Evolutionary conservation across 768 basidiomycete species (phyloP).

Genomic region (Cyclocybe cylindracea): DNA sequence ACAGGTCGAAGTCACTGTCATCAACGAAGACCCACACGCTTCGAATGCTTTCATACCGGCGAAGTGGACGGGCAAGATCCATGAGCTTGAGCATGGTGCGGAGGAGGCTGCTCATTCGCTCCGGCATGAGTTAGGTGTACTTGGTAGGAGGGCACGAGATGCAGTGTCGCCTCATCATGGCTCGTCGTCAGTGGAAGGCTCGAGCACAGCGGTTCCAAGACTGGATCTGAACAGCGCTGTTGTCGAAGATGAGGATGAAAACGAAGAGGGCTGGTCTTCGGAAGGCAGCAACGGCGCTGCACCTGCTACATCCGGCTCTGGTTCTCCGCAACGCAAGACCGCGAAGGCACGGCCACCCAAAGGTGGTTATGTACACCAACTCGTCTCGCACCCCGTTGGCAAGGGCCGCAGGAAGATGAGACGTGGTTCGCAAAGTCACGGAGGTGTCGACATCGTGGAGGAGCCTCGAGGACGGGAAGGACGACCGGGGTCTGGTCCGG

Average conservation of each 20-base stretch:
- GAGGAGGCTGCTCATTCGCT: constrained; percentile 21
- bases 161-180: constrained; percentile 8
- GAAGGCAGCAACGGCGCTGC: constrained; percentile 40
- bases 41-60: constrained; percentile 17
- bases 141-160: constrained; percentile 14
- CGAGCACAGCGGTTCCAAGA: neutral
- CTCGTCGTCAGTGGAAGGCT: constrained; percentile 9
- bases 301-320: neutral
- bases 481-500: neutral
- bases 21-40: constrained; percentile 36
- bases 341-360: neutral
- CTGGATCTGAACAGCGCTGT: constrained; percentile 12
- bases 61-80: constrained; percentile 19
- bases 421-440: neutral
- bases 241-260: constrained; percentile 34
- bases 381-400: too few relatives aligned
- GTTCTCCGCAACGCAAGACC: constrained; percentile 3
- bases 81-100: constrained; percentile 20
- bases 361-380: too few relatives aligned
- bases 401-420: too few relatives aligned
- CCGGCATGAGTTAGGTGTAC: constrained; percentile 24
- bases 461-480: constrained; percentile 9
- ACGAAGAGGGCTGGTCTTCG: constrained; percentile 68
- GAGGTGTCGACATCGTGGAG: constrained; percentile 1
- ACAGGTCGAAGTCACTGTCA: constrained; percentile 66